Base-by-base conservation (phyloP, 768 basidiomycete species). In the Tricholoma terreum region DNA sequence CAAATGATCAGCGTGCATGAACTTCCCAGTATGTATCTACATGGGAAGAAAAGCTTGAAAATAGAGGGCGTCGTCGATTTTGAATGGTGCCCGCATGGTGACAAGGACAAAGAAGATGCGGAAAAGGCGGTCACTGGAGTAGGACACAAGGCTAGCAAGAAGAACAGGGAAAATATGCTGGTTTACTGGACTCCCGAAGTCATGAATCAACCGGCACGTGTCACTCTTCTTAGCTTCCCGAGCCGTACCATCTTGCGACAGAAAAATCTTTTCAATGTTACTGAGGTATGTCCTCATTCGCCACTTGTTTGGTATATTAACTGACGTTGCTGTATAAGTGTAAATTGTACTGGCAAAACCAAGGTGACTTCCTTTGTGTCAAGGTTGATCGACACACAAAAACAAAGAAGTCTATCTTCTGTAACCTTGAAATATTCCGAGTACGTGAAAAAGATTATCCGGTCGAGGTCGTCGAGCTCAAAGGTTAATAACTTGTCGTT, bases 301-400 rank as follows among this genome's bases (percentile, higher is more conserved):
- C 35, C 15, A 36, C 24, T 34, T 49, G 31, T 12, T n/a, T 48
- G 52, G 42, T 59, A n/a, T 31, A 36, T 59, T 53, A 42, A 58
- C 35, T 17, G 17, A 31, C 35, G 22, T 22, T 56, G 31, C 42
- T 63, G 42, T 65, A 9, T 66, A 31, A 98, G 95, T 98, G 96
- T 72, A 97, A 97, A 76, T 82, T 99, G 42, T 89, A 90, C 73
- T 99, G 94, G 94, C 97, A 99, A 77, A 96, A 94, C 67, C 91
- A 94, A 69, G 97, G 96, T 34, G 94, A 98, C 72, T 98, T 92
- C 77, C 84, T 99, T 14, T 98, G 97, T 67, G 96, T 98, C 72
- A 98, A 97, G 76, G 97, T 99, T 55, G 97, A 98, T 75, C 89
- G 96, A 50, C 94, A 97, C 71, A 95, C 94, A 22, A 98, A 98